Evolutionary conservation across 2,329 filamentous ascomycete genomes (phyloP).

Genomic region (Calonectria ilicicola): DNA sequence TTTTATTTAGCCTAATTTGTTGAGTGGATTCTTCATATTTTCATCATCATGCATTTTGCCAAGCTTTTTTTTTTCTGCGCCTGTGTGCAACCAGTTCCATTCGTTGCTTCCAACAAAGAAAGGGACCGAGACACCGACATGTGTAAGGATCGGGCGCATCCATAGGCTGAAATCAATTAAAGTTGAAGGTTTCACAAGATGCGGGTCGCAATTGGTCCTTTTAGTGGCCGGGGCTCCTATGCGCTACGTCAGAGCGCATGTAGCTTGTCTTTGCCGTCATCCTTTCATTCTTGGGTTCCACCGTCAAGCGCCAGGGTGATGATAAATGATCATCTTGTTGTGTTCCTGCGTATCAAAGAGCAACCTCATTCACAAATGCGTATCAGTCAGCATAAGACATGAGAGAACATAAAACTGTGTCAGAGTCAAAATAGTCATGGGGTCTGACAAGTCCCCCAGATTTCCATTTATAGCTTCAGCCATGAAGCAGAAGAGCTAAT

Average conservation of each 20-base stretch:
- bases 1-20: no score
- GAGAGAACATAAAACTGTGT: background rate
- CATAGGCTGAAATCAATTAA: background rate
- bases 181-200: background rate
- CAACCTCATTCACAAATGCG: background rate
- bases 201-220: background rate
- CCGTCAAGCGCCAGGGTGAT: no score
- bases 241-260: background rate
- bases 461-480: conserved; percentile 16
- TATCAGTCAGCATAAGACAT: no score
- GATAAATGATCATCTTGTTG: no score
- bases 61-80: no score
- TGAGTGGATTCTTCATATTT: no score
- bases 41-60: no score
- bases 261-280: background rate
- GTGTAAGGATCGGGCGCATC: background rate
- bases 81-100: no score
- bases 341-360: background rate
- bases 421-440: background rate
- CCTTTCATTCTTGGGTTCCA: no score
- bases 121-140: background rate
- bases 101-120: background rate
- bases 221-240: background rate
- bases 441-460: conserved; percentile 1
- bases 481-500: conserved; percentile 13